Evolutionary conservation across 129 eudicot genomes (phyloP).

Genomic region (Smallanthus sonchifolius): DNA sequence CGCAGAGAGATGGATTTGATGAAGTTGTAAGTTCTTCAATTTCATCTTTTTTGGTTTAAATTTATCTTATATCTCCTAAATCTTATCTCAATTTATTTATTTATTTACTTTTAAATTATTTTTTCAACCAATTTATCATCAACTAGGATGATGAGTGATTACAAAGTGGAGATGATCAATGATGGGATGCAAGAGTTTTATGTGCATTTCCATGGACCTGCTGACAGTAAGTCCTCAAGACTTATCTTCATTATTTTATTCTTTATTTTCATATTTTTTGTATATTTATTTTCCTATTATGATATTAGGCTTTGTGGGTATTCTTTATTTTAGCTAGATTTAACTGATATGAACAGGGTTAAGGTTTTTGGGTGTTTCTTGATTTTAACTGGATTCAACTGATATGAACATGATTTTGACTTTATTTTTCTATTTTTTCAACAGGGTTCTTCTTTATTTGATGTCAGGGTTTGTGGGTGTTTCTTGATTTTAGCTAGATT

Average conservation of each 20-base stretch:
- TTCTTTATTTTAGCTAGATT: constrained; percentile 16
- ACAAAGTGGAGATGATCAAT: constrained; percentile 89
- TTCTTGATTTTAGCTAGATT: not conserved
- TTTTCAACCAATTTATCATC: not conserved
- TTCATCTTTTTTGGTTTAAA: constrained; percentile 5
- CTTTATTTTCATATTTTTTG: not conserved
- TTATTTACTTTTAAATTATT: not conserved
- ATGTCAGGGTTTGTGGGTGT: not conserved
- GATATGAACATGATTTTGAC: not conserved
- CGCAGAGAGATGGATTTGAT: constrained; percentile 89
- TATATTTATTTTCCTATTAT: not conserved
- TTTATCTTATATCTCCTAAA: not conserved
- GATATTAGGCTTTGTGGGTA: constrained; percentile 19
- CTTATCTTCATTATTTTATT: constrained; percentile 11
- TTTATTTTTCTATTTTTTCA: constrained; percentile 1
- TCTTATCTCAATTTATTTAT: not conserved
- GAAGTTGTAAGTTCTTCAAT: constrained; percentile 58
- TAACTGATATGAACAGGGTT: not conserved
- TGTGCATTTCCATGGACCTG: constrained; percentile 85
- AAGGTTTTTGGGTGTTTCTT: constrained; percentile 9
- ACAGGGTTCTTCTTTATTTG: not conserved
- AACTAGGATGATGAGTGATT: constrained; percentile 87
- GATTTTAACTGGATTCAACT: too few species aligned
- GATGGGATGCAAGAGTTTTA: constrained; percentile 86
- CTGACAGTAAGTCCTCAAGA: constrained; percentile 45